These are phyloP conservation scores for Ophiocytium majus DNA, from an alignment of 352 stramenopile genomes.

Conservation along the genomic window DNA sequence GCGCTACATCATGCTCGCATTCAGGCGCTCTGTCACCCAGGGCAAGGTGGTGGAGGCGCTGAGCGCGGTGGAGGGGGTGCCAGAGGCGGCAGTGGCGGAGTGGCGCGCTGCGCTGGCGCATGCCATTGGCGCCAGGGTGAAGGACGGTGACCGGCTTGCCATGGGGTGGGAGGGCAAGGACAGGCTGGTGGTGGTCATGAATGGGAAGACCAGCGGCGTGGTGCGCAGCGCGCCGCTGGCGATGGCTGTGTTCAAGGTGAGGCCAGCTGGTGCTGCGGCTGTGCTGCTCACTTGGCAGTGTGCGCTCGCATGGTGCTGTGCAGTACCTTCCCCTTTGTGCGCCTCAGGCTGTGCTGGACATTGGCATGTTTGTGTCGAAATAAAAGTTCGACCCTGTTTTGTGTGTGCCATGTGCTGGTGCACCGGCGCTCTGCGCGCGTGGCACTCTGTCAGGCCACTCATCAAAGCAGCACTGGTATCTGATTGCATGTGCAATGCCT, in stretches of 20 bases:
- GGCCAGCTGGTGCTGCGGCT: neutral
- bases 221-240: neutral
- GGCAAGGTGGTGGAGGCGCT: conserved; percentile 48
- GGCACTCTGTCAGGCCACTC: too few species aligned
- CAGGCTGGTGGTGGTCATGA: conserved; percentile 30
- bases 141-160: conserved; percentile 19
- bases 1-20: conserved; percentile 42
- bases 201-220: neutral
- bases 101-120: conserved; percentile 30
- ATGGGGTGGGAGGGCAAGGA: conserved; percentile 52
- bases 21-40: conserved; percentile 29
- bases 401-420: too few species aligned
- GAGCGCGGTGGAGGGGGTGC: conserved; percentile 16
- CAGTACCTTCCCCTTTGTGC: neutral
- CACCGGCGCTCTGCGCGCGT: too few species aligned
- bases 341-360: neutral
- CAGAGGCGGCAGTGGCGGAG: neutral
- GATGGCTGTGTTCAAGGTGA: neutral
- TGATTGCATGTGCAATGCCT: neutral
- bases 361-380: neutral
- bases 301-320: neutral
- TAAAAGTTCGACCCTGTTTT: neutral
- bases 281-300: neutral
- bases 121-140: conserved; percentile 23
- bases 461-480: neutral